Percentiles rank a stretch among this genome's conserved stretches.
These are phyloP conservation scores for Chaetomiaceae sp. DNA, from an alignment of 2,329 filamentous ascomycete species.

Conservation along the genomic window DNA sequence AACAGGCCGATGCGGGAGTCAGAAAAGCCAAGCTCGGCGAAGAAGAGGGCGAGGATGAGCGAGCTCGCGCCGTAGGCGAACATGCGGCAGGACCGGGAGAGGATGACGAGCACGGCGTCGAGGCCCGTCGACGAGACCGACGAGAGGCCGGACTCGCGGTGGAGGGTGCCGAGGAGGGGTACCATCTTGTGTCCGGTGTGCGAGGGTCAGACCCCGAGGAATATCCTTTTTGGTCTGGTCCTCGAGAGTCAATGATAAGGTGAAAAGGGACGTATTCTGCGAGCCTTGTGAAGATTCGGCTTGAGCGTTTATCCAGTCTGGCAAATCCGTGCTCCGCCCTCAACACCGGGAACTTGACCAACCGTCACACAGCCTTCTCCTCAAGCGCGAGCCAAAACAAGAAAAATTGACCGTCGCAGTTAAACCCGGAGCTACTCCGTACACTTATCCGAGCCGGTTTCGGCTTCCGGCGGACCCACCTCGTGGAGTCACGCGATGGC, in stretches of 20 bases:
- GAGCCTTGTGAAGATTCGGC: no score
- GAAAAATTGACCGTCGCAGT: background rate
- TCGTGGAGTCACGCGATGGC: background rate
- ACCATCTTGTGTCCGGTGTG: no score
- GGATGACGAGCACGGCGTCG: constrained; percentile 51
- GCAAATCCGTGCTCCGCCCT: no score
- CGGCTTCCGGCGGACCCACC: constrained; percentile 4
- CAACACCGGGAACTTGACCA: no score
- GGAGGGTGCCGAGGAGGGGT: background rate
- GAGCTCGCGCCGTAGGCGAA: constrained; percentile 60
- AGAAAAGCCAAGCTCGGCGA: constrained; percentile 50
- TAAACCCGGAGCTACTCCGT: background rate
- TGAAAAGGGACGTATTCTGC: no score
- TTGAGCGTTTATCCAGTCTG: no score
- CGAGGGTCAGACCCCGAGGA: no score
- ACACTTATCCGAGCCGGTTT: constrained; percentile 16
- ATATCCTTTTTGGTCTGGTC: no score
- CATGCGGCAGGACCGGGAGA: constrained; percentile 49
- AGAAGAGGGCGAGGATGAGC: constrained; percentile 57
- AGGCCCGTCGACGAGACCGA: constrained; percentile 42
- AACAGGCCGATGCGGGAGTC: constrained; percentile 59
- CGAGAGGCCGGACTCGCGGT: constrained; percentile 43
- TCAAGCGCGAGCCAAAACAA: no score
- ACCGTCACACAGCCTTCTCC: no score
- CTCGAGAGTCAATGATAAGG: no score